Base-by-base conservation (phyloP, 2,329 filamentous ascomycete genomes). In the Calonectria hongkongensis region DNA sequence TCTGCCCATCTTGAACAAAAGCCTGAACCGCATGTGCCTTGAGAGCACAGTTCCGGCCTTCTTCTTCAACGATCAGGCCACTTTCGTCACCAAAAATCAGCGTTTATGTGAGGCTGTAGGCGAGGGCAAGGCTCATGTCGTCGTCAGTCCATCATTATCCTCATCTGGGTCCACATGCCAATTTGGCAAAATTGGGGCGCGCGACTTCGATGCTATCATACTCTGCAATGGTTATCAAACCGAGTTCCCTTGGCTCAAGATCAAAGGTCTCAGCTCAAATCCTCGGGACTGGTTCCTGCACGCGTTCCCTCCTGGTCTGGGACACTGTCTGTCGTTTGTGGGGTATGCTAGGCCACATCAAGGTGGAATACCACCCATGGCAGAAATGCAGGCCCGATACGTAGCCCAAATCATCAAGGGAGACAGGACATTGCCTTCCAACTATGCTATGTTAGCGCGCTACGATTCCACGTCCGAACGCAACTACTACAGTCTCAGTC, bases 351-450 rank as follows among this genome's bases (percentile, higher is more conserved):
- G 58, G 4, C 58, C 58, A 18, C 58, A 63, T 28, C 58, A 63
- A 21, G 58, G 58, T 7, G 58, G 58, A 2, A 63, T 63, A 10
- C 58, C 58, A 6, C 58, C 58, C 9, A 63, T 63, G 58, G 58
- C 58, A n/a, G 58, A 63, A 41, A 63, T 63, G 27, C 58, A 63
- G 18, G 58, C 58, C 13, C 58, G 58, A 27, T 63, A 63, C 16
- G 58, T 41, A 13, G 58, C 58, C 18, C 58, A 63, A 10, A 63
- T 47, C 25, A 47, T 63, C 41, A 63, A 63, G 18, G 58, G 41
- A 3, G 58, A 63, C 58, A 47, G 4, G 21, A 4, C 18, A 2
- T 16, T 63, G 27, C 58, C 58, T 4, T 15, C 18, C 25, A 25
- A 47, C 25, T 63, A 63, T 13, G 58, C 41, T 27, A 63, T 16